Conservation (phyloP, 2,329 filamentous ascomycete species). For the Verticillium isaacii region DNA sequence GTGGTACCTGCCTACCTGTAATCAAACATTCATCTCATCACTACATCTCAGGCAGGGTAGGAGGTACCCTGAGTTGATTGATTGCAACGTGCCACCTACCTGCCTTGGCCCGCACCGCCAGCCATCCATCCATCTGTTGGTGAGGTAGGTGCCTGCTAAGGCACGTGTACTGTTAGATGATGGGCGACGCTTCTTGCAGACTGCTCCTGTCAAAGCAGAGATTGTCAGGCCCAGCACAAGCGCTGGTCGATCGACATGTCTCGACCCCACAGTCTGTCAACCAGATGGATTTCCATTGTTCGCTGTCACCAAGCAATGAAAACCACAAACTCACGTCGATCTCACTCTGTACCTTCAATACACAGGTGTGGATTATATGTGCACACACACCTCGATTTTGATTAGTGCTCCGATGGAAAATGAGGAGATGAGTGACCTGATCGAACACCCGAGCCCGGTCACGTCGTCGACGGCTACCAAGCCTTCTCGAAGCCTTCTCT, state of each 20-base stretch:
- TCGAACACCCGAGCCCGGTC: no score
- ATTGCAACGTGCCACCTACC: no score
- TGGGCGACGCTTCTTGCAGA: neutral
- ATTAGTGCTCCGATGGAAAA: no score
- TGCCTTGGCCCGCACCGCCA: no score
- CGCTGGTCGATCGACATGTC: neutral
- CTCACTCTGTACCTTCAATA: neutral
- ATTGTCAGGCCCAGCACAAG: neutral
- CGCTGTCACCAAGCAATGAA: neutral
- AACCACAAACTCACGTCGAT: neutral
- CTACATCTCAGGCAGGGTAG: no score
- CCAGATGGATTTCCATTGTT: neutral
- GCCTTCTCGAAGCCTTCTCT: neutral
- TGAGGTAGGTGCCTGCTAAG: no score
- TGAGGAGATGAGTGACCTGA: no score
- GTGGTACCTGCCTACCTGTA: neutral
- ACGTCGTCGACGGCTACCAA: neutral
- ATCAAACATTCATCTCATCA: neutral
- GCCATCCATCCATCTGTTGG: no score
- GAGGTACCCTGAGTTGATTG: no score
- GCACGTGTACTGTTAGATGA: no score
- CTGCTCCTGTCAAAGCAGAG: neutral
- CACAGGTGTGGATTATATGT: no score
- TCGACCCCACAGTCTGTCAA: neutral
- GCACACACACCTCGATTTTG: no score